Evolutionary conservation across 495 filamentous ascomycete genomes (phyloP).

Genomic region (Neurospora sp.): DNA sequence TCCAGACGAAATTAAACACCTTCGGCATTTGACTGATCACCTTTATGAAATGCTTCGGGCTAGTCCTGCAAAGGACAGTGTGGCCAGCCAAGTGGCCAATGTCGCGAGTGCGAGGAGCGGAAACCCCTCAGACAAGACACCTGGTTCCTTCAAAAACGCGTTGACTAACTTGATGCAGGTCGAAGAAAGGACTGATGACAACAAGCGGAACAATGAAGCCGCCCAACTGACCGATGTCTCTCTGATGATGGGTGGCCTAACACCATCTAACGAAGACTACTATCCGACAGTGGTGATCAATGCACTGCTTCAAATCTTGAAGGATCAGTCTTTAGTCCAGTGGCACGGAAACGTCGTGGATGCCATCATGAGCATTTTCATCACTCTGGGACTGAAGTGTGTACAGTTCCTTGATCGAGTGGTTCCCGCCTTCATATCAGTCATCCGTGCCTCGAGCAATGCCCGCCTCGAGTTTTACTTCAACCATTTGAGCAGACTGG

Average conservation of each 20-base stretch:
- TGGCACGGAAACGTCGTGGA: slow-evolving; percentile 96
- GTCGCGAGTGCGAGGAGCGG: background rate
- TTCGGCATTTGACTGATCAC: background rate
- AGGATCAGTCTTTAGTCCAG: slow-evolving; percentile 75
- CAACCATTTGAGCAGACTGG: slow-evolving; percentile 85
- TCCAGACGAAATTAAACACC: background rate
- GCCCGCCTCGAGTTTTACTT: slow-evolving; percentile 87
- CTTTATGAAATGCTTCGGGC: background rate
- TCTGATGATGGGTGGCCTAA: slow-evolving; percentile 95
- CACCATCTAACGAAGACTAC: slow-evolving; percentile 93
- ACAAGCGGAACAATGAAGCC: slow-evolving; percentile 52
- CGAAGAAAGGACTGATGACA: slow-evolving; percentile 29
- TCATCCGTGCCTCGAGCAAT: slow-evolving; percentile 65
- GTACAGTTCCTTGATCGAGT: slow-evolving; percentile 88
- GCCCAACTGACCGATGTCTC: slow-evolving; percentile 79
- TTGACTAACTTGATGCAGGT: slow-evolving; percentile 30
- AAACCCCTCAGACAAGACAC: slow-evolving; percentile 4
- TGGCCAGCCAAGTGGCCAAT: background rate
- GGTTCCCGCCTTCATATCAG: slow-evolving; percentile 81
- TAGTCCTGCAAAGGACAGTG: background rate
- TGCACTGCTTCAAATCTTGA: slow-evolving; percentile 80
- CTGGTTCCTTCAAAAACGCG: background rate
- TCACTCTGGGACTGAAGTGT: slow-evolving; percentile 88
- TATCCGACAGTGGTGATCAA: slow-evolving; percentile 97
- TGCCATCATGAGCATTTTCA: slow-evolving; percentile 97